Evolutionary conservation across 768 basidiomycete genomes (phyloP), one percentile per base, ranked within the genome.

Genomic region (Leccinum broughii): DNA sequence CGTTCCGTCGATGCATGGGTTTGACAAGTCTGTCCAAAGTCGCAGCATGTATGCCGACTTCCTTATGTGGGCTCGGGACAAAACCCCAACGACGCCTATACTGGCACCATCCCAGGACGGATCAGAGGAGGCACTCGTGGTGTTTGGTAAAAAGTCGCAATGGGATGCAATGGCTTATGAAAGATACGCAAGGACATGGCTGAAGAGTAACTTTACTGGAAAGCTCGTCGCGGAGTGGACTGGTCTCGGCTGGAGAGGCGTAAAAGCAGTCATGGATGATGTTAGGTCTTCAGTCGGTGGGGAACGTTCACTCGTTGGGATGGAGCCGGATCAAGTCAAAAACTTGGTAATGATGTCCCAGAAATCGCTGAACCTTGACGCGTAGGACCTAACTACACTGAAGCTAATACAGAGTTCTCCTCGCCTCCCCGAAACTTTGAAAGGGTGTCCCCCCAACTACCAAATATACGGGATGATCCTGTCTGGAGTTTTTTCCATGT

Each of bases 11-110:
- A 48, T 79, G 79, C 57, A 64, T 67, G 11, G 78, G 77, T 14
- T 74, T 76, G 53, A 72, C 66, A 64, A 85, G 83, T 63, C 78
- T 77, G 54, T 78, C 76, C 59, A 67, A 68, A 32, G 78, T 17
- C 79, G 89, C 17, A 73, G 64, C 44, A 87, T 89, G 86, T 88
- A 86, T 64, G 69, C 73, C 10, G 79, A 82, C 53, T 90, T 89
- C 57, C 73, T 85, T 5, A 64, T 73, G 8, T 89, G 81, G 80
- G 81, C 77, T 10, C 67, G 76, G 32, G 70, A 67, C 44, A 70
- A 61, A 54, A 34, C 35, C 1, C 54, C 61, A 8, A 24, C 68
- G 9, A 58, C 62, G 46, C 60, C 57, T 8, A 57, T 62, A 20
- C 58, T 68, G 28, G 30, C 37, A 55, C 54, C 51, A 30, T 59